Percentiles rank a stretch among this genome's conserved stretches.
Evolutionary conservation across 805 yeast species (phyloP).

Genomic region (Cyberlindnera xylosilytica): DNA sequence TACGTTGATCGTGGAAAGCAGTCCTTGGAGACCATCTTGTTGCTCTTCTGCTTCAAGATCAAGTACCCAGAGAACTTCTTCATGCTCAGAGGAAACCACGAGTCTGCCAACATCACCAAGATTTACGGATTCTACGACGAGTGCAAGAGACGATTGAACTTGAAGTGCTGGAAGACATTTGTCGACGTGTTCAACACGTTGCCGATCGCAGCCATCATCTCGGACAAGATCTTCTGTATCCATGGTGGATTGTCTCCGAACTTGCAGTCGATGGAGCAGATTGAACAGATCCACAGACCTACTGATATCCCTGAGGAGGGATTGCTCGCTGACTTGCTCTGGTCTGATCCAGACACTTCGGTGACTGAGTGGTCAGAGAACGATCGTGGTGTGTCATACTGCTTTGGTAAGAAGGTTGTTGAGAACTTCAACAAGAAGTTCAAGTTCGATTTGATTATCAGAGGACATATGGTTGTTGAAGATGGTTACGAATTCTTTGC

Average conservation of each 20-base stretch:
- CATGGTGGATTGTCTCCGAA: conserved; percentile 85
- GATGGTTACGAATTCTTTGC: conserved; percentile 85
- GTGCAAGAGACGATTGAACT: conserved; percentile 89
- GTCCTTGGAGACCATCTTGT: conserved; percentile 84
- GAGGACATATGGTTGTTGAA: conserved; percentile 90
- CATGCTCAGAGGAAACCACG: conserved; percentile 91
- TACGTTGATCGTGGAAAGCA: conserved; percentile 98
- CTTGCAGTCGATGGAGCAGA: conserved; percentile 59
- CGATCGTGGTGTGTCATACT: conserved; percentile 80
- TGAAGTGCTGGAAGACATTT: conserved; percentile 91
- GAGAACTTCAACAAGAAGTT: conserved; percentile 62
- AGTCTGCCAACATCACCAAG: conserved; percentile 93
- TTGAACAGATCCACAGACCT: conserved; percentile 70
- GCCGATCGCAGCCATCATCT: conserved; percentile 94
- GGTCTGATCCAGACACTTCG: conserved; percentile 76
- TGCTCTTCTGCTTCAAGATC: conserved; percentile 88
- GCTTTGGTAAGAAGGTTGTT: conserved; percentile 73
- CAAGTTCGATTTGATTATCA: conserved; percentile 70
- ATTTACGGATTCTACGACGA: conserved; percentile 98
- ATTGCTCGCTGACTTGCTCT: conserved; percentile 68
- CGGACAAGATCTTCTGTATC: conserved; percentile 88
- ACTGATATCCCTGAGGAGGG: conserved; percentile 85
- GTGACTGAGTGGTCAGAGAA: conserved; percentile 70
- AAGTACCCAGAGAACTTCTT: conserved; percentile 97
- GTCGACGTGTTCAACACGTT: conserved; percentile 93